Conservation (phyloP, 495 filamentous ascomycete genomes). For the Aspergillus funiculosus region DNA sequence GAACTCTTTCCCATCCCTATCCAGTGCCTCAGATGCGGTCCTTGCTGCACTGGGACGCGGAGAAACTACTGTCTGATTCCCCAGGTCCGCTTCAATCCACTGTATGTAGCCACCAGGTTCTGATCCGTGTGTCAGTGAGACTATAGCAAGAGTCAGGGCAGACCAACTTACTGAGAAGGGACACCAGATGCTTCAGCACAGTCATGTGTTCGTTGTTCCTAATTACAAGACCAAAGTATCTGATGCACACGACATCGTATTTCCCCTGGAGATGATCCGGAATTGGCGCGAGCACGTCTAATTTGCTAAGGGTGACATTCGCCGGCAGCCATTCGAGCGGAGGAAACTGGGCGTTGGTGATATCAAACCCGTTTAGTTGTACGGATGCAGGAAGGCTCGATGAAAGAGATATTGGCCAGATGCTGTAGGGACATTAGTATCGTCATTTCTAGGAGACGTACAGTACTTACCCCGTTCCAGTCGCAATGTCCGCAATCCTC, state of each 20-base stretch:
- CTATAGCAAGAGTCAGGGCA: background rate
- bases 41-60: no score
- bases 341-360: conserved; percentile 26
- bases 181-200: conserved; percentile 16
- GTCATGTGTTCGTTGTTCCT: conserved; percentile 12
- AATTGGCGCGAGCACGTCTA: conserved; percentile 22
- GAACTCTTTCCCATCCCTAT: no score
- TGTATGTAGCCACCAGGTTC: conserved; percentile 32
- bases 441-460: background rate
- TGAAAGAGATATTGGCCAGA: conserved; percentile 34
- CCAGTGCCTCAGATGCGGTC: no score
- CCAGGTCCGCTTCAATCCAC: conserved; percentile 31
- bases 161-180: conserved; percentile 21
- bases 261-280: conserved; percentile 20
- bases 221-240: conserved; percentile 26
- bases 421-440: conserved; percentile 19
- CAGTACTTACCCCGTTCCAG: conserved; percentile 28
- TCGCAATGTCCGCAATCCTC: conserved; percentile 30
- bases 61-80: no score
- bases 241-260: conserved; percentile 39
- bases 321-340: conserved; percentile 20
- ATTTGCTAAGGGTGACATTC: conserved; percentile 24
- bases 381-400: conserved; percentile 21
- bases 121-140: conserved; percentile 2
- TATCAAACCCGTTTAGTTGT: conserved; percentile 28